A percentile compares a stretch with the other conserved stretches of the same genome.
Evolutionary conservation across 495 filamentous ascomycete species (phyloP).

Genomic region (Podospora didyma): DNA sequence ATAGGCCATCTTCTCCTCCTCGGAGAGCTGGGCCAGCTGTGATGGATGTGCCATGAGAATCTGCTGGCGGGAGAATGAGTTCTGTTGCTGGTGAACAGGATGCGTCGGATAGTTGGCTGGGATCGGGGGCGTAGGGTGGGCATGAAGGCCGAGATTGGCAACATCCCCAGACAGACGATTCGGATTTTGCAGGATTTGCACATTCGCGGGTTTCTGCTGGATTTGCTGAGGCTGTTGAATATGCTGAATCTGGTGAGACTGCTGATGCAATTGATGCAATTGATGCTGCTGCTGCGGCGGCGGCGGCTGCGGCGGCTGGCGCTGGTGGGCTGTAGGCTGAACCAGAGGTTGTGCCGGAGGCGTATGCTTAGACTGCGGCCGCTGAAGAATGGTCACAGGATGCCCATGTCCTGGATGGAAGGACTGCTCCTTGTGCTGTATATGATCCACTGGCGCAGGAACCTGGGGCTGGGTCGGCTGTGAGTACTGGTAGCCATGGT

Average conservation of each 20-base stretch:
- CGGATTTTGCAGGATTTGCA: conserved; percentile 53
- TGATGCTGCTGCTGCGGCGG: too few relatives aligned
- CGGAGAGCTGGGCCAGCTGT: conserved; percentile 74
- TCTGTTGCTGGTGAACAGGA: conserved; percentile 32
- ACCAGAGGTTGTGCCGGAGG: conserved; percentile 25
- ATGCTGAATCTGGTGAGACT: too few relatives aligned
- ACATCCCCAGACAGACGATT: conserved; percentile 40
- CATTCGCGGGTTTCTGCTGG: conserved; percentile 54
- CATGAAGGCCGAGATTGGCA: conserved; percentile 23
- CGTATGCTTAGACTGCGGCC: conserved; percentile 36
- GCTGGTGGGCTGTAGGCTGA: conserved; percentile 34
- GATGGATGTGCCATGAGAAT: conserved; percentile 60
- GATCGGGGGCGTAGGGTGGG: conserved; percentile 20
- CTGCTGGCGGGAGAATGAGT: conserved; percentile 32
- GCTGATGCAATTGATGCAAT: too few relatives aligned
- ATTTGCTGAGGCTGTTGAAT: conserved; percentile 52
- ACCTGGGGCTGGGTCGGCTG: conserved; percentile 28
- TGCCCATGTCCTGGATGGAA: conserved; percentile 33
- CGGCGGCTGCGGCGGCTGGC: conserved; percentile 49
- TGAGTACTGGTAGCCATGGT: conserved; percentile 19
- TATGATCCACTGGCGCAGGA: conserved; percentile 21
- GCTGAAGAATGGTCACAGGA: conserved; percentile 43
- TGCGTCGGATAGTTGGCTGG: conserved; percentile 20
- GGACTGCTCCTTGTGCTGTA: conserved; percentile 21
- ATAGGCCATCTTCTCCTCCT: conserved; percentile 72